Evolutionary conservation across 179 eudicot species (phyloP), one percentile per base, ranked within the genome.

Genomic region (Corrigiola litoralis): DNA sequence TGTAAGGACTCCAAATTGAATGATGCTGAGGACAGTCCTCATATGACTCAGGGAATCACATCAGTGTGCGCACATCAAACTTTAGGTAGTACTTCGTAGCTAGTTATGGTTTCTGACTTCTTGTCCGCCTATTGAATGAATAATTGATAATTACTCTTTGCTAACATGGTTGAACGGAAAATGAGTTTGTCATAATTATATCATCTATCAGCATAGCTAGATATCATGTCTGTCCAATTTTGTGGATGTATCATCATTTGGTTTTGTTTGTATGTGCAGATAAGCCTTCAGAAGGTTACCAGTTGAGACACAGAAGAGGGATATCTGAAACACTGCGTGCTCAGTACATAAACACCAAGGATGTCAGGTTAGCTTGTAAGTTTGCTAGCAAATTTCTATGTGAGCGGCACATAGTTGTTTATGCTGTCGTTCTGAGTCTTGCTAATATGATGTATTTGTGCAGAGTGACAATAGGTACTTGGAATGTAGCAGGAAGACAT

Each of bases 401-500:
- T n/a, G 17, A n/a, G 1, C 42, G 27, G 11, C 46, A 31, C 11
- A 70, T 18, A 31, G 13, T 12, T 8, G 23, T 31, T 17, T 25
- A 44, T 31, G 36, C 16, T 60, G 28, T 29, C 65, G 32, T 31
- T 41, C 27, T 25, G 10, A 31, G 49, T 18, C 27, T 42, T 45
- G 18, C 44, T 62, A 28, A 41, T 14, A 21, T 61, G 18, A 8
- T 20, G 8, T 20, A 1, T 24, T 42, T 44, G n/a, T 70, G 41
- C 72, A 90, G 98, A 66, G 87, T 90, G 58, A 83, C 82, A 56
- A 51, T 94, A 44, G 95, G 94, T 45, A 81, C 94, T 58, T 94
- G 99, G 99, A 94, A 94, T 77, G 99, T 94, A 37, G 97, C 97
- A 57, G 99, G 99, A 21, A 87, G 81, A 66, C 52, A 63, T 65